phyloP scores from a whole-genome alignment of 202 grass and related monocot genomes.

The Miscanthus sacchariflorus region DNA sequence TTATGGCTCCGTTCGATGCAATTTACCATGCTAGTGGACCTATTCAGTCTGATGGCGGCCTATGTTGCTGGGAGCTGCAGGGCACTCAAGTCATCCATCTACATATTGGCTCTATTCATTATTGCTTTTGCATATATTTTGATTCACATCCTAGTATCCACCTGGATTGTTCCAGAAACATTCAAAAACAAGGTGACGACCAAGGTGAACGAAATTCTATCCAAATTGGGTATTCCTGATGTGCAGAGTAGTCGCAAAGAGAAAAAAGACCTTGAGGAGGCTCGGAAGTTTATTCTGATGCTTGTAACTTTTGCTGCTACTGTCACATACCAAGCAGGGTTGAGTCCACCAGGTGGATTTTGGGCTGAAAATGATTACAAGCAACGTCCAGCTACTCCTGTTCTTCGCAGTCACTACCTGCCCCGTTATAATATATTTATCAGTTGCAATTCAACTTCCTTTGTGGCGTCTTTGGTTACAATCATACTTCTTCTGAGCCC shows the following conservation, averaged over 20 bases:
- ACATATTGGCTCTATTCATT: slow-evolving; percentile 43
- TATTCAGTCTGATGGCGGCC: slow-evolving; percentile 51
- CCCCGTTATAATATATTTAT: slow-evolving; percentile 38
- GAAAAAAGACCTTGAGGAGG: slow-evolving; percentile 12
- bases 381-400: slow-evolving; percentile 36
- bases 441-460: slow-evolving; percentile 51
- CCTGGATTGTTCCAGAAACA: neutral
- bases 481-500: slow-evolving; percentile 63
- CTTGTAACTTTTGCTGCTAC: slow-evolving; percentile 48
- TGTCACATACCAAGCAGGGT: slow-evolving; percentile 57
- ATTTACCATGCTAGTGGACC: slow-evolving; percentile 53
- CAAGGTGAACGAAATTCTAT: neutral
- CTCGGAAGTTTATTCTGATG: slow-evolving; percentile 53
- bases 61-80: slow-evolving; percentile 59
- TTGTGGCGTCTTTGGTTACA: slow-evolving; percentile 60
- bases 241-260: neutral
- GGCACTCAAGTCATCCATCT: slow-evolving; percentile 48
- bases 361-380: slow-evolving; percentile 55
- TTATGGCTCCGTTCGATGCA: slow-evolving; percentile 49
- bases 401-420: slow-evolving; percentile 42
- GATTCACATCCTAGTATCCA: slow-evolving; percentile 47
- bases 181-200: neutral
- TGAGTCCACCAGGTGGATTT: slow-evolving; percentile 54
- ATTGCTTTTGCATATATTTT: slow-evolving; percentile 44
- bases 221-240: slow-evolving; percentile 18